These are phyloP conservation scores for Scedosporium boydii DNA, from an alignment of 2,329 filamentous ascomycete species.

Conservation along the genomic window DNA sequence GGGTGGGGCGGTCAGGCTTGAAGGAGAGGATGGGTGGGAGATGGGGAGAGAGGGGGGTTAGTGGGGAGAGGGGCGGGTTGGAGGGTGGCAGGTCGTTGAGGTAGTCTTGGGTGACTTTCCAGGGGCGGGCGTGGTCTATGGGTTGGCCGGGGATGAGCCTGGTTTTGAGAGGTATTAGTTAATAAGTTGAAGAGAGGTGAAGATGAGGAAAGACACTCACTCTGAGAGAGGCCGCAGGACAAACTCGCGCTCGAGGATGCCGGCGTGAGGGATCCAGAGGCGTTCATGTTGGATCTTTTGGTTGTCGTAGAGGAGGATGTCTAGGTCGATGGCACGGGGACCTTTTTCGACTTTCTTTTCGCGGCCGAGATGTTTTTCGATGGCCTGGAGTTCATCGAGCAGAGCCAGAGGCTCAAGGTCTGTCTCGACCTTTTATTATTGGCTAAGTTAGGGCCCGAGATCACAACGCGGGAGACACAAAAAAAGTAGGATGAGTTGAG, in stretches of 20 bases:
- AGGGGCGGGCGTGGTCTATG: constrained; percentile 42
- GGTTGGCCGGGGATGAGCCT: constrained; percentile 48
- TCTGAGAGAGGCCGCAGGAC: constrained; percentile 80
- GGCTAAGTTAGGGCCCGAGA: too few species aligned
- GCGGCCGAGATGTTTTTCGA: constrained; percentile 72
- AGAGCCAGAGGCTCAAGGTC: constrained; percentile 63
- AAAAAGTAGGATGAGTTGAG: neutral
- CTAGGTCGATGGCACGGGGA: constrained; percentile 86
- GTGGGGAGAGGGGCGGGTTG: constrained; percentile 42
- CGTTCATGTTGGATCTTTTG: constrained; percentile 57
- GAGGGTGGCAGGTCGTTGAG: constrained; percentile 47
- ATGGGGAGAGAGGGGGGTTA: constrained; percentile 43
- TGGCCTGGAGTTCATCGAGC: constrained; percentile 70
- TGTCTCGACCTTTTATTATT: constrained; percentile 62
- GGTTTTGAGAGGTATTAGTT: constrained; percentile 6
- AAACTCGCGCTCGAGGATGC: constrained; percentile 87
- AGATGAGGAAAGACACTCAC: too few species aligned
- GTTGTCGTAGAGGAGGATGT: constrained; percentile 76
- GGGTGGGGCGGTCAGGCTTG: constrained; percentile 51
- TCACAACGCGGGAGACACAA: constrained; percentile 2
- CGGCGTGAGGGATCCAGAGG: constrained; percentile 73
- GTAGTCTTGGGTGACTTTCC: constrained; percentile 52
- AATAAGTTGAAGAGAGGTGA: too few species aligned
- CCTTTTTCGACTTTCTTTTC: constrained; percentile 86
- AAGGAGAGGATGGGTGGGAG: constrained; percentile 48